Evolutionary conservation across 805 yeast species (phyloP), one percentile per base, ranked within the genome.

Genomic region (Saturnispora mendoncae): DNA sequence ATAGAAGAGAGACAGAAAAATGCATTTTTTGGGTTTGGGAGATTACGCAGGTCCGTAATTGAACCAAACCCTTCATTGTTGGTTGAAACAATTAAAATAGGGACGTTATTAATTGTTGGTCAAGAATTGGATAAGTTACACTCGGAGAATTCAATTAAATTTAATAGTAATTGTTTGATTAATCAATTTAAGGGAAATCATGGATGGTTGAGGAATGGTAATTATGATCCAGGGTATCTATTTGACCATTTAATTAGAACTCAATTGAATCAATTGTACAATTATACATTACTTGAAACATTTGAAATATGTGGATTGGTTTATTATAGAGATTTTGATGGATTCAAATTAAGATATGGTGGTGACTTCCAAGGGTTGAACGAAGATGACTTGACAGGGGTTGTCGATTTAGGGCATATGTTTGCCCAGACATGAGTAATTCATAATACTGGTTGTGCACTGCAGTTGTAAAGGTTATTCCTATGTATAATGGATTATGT

Each of bases 221-320:
- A 29, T 3, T 44, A 45, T 8, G 30, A 32, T 3, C 29, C 38
- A 5, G 62, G 62, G 4, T 57, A 46, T 44, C 37, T 58, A 24
- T 55, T 58, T 39, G 63, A 60, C 39, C 64, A 59, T 44, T 39
- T 60, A 17, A 48, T 56, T 4, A 38, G 42, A 18, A 15, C 31
- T 6, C 62, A 60, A 42, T 38, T 60, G 13, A 51, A 55, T 32
- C 36, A 47, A 17, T 57, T 7, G 18, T 36, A 2, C 21, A 37
- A 17, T 26, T 58, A 6, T 52, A 35, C 55, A 7, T 38, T 44
- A 6, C 44, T 59, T 41, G 46, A 50, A 40, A 38, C 51, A 2
- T 54, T 60, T 39, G 64, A 59, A 38, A 44, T 60, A 7, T 60
- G 64, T 36, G 64, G 63, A 0, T 39, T 60, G 17, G 51, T 54